Conservation (phyloP, 108 stramenopile species). For the Craspedostauros australis region DNA sequence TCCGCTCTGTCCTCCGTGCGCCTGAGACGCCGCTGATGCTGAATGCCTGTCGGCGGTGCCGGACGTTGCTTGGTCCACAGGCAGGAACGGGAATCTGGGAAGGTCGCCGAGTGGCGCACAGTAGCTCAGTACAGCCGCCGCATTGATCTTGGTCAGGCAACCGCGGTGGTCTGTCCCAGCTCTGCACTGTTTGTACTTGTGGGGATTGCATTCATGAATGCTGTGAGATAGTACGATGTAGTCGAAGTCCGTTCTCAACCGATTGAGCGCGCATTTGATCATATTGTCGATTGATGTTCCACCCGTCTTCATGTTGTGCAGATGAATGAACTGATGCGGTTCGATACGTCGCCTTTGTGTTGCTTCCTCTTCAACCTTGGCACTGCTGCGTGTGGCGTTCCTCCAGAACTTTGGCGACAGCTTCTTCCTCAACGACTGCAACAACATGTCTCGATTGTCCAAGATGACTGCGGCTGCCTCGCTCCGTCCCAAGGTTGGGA, state of each 20-base stretch:
- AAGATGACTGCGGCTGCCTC: no score
- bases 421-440: no score
- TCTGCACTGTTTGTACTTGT: slow-evolving; percentile 10
- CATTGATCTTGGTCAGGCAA: slow-evolving; percentile 7
- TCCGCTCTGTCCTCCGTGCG: no score
- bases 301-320: slow-evolving; percentile 82
- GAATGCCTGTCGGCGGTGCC: no score
- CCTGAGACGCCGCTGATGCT: no score
- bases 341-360: no score
- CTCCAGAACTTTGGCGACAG: no score
- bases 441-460: no score
- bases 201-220: slow-evolving; percentile 31
- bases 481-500: no score
- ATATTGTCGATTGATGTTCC: slow-evolving; percentile 52
- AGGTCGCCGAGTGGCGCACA: slow-evolving; percentile 59
- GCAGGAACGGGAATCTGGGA: slow-evolving; percentile 40
- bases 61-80: background rate
- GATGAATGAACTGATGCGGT: slow-evolving; percentile 71
- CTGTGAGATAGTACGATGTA: slow-evolving; percentile 15
- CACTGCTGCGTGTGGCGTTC: no score
- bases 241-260: slow-evolving; percentile 18
- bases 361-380: no score
- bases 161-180: slow-evolving; percentile 1
- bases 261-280: slow-evolving; percentile 41
- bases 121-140: slow-evolving; percentile 51